A percentile compares a stretch with the other conserved stretches of the same genome.
Conservation (phyloP, 192 early-diverging fungal genomes). For the Gorgonomyces haynaldii region DNA sequence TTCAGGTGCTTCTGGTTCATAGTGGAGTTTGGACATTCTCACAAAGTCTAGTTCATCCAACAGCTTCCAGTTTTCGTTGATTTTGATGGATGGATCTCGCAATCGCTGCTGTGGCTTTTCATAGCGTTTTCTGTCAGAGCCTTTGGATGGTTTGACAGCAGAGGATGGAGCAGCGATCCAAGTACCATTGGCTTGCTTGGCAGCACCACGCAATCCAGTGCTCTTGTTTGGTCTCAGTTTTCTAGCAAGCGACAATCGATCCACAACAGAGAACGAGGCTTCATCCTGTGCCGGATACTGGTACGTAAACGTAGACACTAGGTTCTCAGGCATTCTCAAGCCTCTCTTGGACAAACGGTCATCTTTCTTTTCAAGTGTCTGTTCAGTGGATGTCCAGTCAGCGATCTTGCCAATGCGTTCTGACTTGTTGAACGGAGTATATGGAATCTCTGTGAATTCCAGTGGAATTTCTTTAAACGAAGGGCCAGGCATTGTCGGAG, state of each 20-base stretch:
- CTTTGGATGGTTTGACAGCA: neutral
- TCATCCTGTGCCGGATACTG: slow-evolving; percentile 77
- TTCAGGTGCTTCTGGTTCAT: slow-evolving; percentile 59
- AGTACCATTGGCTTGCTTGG: neutral
- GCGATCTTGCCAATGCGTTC: slow-evolving; percentile 92
- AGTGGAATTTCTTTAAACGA: neutral
- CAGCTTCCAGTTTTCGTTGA: slow-evolving; percentile 81
- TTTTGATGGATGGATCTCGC: slow-evolving; percentile 75
- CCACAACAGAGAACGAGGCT: slow-evolving; percentile 88
- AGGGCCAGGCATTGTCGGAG: too few species aligned
- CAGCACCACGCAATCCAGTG: neutral
- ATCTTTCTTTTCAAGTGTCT: slow-evolving; percentile 29
- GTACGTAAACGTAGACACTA: slow-evolving; percentile 57
- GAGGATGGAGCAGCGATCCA: too few species aligned
- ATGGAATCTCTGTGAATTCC: slow-evolving; percentile 54
- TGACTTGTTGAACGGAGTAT: slow-evolving; percentile 86
- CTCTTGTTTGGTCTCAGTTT: neutral
- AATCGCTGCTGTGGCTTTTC: slow-evolving; percentile 30
- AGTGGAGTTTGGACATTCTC: slow-evolving; percentile 73
- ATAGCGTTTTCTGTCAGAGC: slow-evolving; percentile 2
- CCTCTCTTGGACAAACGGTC: slow-evolving; percentile 8
- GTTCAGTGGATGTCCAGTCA: slow-evolving; percentile 74
- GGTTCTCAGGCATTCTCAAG: neutral
- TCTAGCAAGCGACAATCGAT: slow-evolving; percentile 60
- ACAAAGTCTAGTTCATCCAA: slow-evolving; percentile 91